These are phyloP conservation scores for Trypanosoma congolense DNA, from an alignment of 208 protist genomes.

Conservation along the genomic window DNA sequence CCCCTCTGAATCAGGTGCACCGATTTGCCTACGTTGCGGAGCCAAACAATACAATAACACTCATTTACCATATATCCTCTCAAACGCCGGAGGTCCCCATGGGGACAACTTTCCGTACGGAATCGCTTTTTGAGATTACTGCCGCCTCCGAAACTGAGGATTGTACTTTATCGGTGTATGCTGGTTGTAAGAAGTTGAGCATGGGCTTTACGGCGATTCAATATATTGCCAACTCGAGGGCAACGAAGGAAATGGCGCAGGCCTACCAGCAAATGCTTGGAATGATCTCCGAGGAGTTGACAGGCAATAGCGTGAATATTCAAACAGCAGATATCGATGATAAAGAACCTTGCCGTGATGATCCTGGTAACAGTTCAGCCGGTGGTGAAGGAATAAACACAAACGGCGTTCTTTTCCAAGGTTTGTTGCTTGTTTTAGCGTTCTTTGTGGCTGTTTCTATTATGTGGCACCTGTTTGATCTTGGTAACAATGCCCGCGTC, in stretches of 20 bases:
- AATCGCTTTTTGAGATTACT: slow-evolving; percentile 69
- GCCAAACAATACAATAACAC: slow-evolving; percentile 31
- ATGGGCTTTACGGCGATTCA: slow-evolving; percentile 63
- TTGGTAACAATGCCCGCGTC: slow-evolving; percentile 28
- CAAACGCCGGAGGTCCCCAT: slow-evolving; percentile 69
- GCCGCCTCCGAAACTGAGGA: slow-evolving; percentile 40
- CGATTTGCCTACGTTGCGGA: slow-evolving; percentile 61
- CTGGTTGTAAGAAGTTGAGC: slow-evolving; percentile 73
- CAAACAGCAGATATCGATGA: slow-evolving; percentile 11
- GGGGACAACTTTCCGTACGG: slow-evolving; percentile 68
- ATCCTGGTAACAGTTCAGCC: not conserved
- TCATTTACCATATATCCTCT: slow-evolving; percentile 80
- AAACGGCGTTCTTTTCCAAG: slow-evolving; percentile 46
- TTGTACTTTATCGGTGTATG: slow-evolving; percentile 63
- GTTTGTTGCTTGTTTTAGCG: slow-evolving; percentile 51
- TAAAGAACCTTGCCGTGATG: not conserved
- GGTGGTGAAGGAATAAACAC: slow-evolving; percentile 1
- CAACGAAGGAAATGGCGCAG: slow-evolving; percentile 70
- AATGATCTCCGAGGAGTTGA: slow-evolving; percentile 67
- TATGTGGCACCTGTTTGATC: slow-evolving; percentile 38
- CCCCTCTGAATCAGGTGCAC: slow-evolving; percentile 71
- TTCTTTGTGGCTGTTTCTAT: slow-evolving; percentile 54
- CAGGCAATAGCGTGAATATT: slow-evolving; percentile 16
- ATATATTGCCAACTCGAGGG: slow-evolving; percentile 61
- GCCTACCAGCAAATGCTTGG: slow-evolving; percentile 74